These are phyloP conservation scores for Flaveria floridana DNA, from an alignment of 140 eudicot genomes.

Conservation along the genomic window DNA sequence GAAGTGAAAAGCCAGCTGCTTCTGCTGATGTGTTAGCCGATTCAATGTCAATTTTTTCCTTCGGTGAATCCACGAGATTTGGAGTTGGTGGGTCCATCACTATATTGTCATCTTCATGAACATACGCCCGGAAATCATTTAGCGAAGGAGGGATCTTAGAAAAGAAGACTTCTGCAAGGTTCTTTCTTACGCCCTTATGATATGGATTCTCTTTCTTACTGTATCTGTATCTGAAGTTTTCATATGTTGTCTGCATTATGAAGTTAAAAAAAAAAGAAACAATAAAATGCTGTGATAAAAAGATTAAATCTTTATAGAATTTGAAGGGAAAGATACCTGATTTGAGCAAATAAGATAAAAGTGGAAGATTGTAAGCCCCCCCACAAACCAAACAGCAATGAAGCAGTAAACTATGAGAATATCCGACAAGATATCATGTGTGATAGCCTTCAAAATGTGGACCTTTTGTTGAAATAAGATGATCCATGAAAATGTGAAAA, in stretches of 20 bases:
- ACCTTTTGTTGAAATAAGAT: slow-evolving; percentile 41
- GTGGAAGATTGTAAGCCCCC: slow-evolving; percentile 85
- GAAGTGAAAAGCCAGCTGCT: slow-evolving; percentile 54
- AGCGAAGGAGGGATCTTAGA: slow-evolving; percentile 70
- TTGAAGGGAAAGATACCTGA: slow-evolving; percentile 53
- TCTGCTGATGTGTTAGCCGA: slow-evolving; percentile 46
- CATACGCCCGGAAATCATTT: slow-evolving; percentile 59
- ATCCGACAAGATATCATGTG: slow-evolving; percentile 66
- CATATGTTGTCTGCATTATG: slow-evolving; percentile 84
- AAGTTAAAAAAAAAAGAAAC: neutral
- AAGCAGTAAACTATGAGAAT: slow-evolving; percentile 83
- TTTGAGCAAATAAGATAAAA: slow-evolving; percentile 81
- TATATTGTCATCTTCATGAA: slow-evolving; percentile 54
- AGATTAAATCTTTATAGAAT: neutral
- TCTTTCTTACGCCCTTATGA: slow-evolving; percentile 59
- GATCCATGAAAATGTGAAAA: slow-evolving; percentile 69
- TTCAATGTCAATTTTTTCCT: slow-evolving; percentile 76
- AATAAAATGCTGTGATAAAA: too few species aligned
- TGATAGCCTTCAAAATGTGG: slow-evolving; percentile 50
- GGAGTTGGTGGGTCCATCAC: slow-evolving; percentile 39
- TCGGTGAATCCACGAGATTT: slow-evolving; percentile 41
- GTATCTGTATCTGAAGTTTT: slow-evolving; percentile 78
- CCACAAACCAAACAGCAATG: slow-evolving; percentile 92
- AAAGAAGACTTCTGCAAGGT: slow-evolving; percentile 67
- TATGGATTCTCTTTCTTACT: slow-evolving; percentile 81